A percentile compares a stretch with the other conserved stretches of the same genome.
Evolutionary conservation across 2,329 filamentous ascomycete species (phyloP).

Genomic region (Dactylellina cionopaga): DNA sequence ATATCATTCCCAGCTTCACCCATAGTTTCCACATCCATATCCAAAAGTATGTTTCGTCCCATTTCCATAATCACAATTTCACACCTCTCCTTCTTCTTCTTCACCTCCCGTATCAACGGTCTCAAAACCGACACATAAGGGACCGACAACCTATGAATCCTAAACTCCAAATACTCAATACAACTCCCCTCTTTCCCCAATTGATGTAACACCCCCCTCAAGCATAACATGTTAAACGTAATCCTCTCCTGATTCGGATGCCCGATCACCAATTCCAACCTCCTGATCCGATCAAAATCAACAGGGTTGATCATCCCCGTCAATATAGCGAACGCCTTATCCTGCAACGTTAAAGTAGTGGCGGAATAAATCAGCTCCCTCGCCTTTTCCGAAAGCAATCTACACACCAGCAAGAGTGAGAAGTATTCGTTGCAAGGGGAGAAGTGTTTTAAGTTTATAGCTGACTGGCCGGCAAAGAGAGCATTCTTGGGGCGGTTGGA

Average conservation of each 20-base stretch:
- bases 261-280: slow-evolving; percentile 15
- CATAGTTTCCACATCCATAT: background rate
- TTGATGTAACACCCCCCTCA: slow-evolving; percentile 8
- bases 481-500: background rate
- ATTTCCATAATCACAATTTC: background rate
- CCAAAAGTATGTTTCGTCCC: no score
- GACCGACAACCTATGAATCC: slow-evolving; percentile 2
- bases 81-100: slow-evolving; percentile 2
- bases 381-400: background rate
- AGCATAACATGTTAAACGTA: slow-evolving; percentile 23
- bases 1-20: slow-evolving; percentile 14
- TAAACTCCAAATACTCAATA: background rate
- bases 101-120: slow-evolving; percentile 3
- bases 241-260: slow-evolving; percentile 32
- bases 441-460: slow-evolving; percentile 20
- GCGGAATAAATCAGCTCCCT: slow-evolving; percentile 1
- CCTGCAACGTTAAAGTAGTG: slow-evolving; percentile 1
- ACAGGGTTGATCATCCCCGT: background rate
- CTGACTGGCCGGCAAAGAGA: no score
- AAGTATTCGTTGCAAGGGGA: slow-evolving; percentile 24
- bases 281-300: slow-evolving; percentile 3
- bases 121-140: slow-evolving; percentile 3
- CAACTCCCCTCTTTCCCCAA: background rate
- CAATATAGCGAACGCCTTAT: background rate
- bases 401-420: slow-evolving; percentile 9